Evolutionary conservation across 768 basidiomycete species (phyloP).

Genomic region (Chiua virens): DNA sequence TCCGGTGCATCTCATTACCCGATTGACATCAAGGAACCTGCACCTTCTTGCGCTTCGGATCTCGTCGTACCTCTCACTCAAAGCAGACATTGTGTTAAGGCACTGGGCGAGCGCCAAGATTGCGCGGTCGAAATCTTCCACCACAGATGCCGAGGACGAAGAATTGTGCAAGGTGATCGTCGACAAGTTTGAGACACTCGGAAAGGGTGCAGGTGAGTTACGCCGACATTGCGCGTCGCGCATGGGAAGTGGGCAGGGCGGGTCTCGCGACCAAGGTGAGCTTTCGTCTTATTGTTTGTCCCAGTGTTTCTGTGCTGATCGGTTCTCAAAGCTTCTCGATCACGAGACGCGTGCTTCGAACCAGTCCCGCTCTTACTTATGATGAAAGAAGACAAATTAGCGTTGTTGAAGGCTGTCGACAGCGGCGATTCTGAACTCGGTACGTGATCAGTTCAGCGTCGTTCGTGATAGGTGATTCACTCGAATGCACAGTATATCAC

Average conservation of each 20-base stretch:
- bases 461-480: not conserved
- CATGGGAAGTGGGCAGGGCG: constrained; percentile 85
- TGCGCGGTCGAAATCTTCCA: constrained; percentile 60
- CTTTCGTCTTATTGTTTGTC: not conserved
- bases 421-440: constrained; percentile 96
- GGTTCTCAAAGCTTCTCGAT: constrained; percentile 69
- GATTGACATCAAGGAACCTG: constrained; percentile 82
- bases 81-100: constrained; percentile 83
- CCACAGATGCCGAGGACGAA: constrained; percentile 68
- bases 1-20: constrained; percentile 75
- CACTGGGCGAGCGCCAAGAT: constrained; percentile 98
- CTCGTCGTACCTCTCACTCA: constrained; percentile 78
- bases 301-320: not conserved
- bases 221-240: constrained; percentile 90
- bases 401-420: constrained; percentile 85
- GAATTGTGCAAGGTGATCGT: constrained; percentile 83
- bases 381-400: constrained; percentile 94
- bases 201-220: constrained; percentile 81
- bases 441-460: constrained; percentile 33
- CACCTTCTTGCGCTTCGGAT: constrained; percentile 92
- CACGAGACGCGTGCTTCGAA: constrained; percentile 86
- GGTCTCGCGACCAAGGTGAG: constrained; percentile 81
- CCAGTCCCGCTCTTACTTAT: constrained; percentile 90
- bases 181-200: constrained; percentile 83
- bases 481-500: constrained; percentile 69